These are phyloP conservation scores for Polyplosphaeria fusca DNA, from an alignment of 495 filamentous ascomycete species.

Conservation along the genomic window DNA sequence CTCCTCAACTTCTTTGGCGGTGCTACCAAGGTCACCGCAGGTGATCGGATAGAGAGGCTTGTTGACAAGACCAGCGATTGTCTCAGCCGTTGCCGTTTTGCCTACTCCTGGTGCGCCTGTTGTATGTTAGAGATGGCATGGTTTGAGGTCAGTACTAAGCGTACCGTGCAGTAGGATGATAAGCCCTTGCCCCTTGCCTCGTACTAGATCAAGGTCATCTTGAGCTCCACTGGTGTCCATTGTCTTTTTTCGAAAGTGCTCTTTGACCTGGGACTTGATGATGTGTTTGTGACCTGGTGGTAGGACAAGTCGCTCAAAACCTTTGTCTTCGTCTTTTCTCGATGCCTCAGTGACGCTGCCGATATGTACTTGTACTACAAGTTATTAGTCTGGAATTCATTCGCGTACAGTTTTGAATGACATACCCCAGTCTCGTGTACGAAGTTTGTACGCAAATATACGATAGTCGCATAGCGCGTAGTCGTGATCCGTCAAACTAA, in stretches of 20 bases:
- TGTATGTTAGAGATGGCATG: neutral
- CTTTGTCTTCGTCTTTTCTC: neutral
- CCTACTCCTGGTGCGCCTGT: conserved; percentile 12
- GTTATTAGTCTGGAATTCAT: neutral
- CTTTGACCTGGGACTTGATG: conserved; percentile 8
- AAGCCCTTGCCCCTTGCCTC: conserved; percentile 10
- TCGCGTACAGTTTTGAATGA: too few relatives aligned
- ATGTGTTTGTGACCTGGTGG: conserved; percentile 1
- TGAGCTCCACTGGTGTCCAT: neutral
- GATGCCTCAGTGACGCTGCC: neutral
- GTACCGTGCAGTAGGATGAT: conserved; percentile 14
- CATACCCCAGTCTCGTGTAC: conserved; percentile 6
- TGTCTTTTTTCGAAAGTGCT: conserved; percentile 10
- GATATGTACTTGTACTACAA: conserved; percentile 2
- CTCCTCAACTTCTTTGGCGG: conserved; percentile 5
- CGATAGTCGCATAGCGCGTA: conserved; percentile 5
- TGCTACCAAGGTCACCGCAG: conserved; percentile 17
- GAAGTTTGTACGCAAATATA: conserved; percentile 1
- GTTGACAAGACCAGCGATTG: neutral
- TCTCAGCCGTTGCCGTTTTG: conserved; percentile 13
- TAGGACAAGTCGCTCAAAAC: conserved; percentile 7
- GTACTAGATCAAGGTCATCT: conserved; percentile 3
- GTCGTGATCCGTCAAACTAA: neutral
- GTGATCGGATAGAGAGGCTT: conserved; percentile 21
- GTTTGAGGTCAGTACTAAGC: neutral